These are phyloP conservation scores for Boletus hoseneyae DNA, from an alignment of 1,284 basidiomycete species.

Conservation along the genomic window DNA sequence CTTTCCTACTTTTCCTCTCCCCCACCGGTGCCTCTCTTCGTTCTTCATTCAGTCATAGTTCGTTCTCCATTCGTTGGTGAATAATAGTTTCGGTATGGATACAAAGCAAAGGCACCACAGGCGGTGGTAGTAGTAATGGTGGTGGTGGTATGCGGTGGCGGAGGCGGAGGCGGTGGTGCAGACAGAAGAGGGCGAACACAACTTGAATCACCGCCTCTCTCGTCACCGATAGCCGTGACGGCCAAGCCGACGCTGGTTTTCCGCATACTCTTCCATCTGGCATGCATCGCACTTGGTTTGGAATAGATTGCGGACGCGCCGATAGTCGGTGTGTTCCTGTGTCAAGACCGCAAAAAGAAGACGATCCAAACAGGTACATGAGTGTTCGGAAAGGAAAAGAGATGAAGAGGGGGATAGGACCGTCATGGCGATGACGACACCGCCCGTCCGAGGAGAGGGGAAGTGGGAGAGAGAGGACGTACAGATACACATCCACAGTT, in stretches of 20 bases:
- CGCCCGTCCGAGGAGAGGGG: not conserved
- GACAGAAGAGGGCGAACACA: not conserved
- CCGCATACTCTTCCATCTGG: constrained; percentile 31
- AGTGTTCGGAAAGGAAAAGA: not conserved
- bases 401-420: not conserved
- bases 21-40: not conserved
- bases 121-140: not conserved
- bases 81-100: not conserved
- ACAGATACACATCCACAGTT: constrained; percentile 35
- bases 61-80: not conserved
- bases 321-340: constrained; percentile 40
- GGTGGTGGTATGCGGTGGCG: not conserved
- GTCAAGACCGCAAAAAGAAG: not conserved
- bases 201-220: not conserved
- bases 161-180: constrained; percentile 7
- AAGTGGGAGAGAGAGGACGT: constrained; percentile 13
- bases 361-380: not conserved
- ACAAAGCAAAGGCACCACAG: constrained; percentile 3
- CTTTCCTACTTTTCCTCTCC: not conserved
- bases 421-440: not conserved
- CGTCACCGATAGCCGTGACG: constrained; percentile 14
- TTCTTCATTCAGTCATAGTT: not conserved
- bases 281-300: constrained; percentile 50
- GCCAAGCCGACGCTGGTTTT: constrained; percentile 24
- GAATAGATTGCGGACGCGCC: constrained; percentile 46